These are phyloP conservation scores for Beauveria asiatica DNA, from an alignment of 2,329 filamentous ascomycete genomes.

Conservation along the genomic window DNA sequence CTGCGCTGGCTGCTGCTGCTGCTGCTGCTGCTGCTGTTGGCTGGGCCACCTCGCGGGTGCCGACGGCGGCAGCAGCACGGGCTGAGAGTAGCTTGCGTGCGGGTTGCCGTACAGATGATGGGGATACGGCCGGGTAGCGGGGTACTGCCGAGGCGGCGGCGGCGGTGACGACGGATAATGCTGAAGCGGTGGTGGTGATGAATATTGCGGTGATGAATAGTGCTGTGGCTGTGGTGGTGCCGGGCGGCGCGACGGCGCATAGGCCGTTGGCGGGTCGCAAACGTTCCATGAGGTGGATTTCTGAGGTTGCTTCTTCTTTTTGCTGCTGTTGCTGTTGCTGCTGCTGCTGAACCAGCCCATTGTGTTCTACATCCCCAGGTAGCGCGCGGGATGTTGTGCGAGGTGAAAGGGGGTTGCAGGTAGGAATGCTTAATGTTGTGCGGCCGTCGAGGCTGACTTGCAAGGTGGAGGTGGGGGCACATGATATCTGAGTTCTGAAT, in stretches of 20 bases:
- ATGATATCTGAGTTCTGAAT: not conserved
- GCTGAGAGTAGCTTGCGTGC: conserved; percentile 1
- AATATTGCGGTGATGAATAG: not conserved
- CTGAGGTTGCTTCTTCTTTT: not conserved
- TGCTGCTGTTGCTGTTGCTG: not conserved
- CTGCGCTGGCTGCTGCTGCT: not conserved
- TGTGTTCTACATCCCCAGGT: not conserved
- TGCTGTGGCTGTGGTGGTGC: conserved; percentile 3
- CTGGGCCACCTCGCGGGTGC: not conserved
- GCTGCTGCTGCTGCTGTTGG: not conserved
- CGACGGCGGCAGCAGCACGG: not conserved
- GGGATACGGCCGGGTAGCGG: not conserved
- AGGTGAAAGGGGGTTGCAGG: not conserved
- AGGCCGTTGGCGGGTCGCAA: conserved; percentile 11
- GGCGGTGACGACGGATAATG: not conserved
- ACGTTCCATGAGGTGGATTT: conserved; percentile 1
- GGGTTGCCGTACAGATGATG: not conserved
- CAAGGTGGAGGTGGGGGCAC: not conserved
- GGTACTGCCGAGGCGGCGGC: not conserved
- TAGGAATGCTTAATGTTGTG: not conserved
- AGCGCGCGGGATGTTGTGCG: not conserved
- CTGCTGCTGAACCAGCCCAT: conserved; percentile 10
- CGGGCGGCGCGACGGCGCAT: not conserved
- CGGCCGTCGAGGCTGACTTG: not conserved
- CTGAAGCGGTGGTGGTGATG: not conserved